phyloP scores from a whole-genome alignment of 208 protist species.

The Trypanosoma platydactyli region DNA sequence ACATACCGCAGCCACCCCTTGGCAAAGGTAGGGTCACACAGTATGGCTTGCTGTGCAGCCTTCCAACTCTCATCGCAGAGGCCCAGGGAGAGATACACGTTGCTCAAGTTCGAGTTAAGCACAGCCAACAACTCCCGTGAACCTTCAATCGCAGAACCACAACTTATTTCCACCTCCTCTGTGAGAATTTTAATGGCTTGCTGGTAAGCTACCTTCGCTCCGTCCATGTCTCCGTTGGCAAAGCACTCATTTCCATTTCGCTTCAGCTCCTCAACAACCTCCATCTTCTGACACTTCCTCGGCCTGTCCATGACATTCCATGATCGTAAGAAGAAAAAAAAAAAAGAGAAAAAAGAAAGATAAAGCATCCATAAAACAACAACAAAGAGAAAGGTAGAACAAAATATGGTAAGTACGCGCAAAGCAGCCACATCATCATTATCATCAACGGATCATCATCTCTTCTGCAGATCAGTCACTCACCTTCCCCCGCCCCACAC shows the following conservation, averaged over 20 bases:
- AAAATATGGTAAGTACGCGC: no score
- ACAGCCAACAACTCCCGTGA: constrained; percentile 31
- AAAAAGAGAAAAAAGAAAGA: neutral
- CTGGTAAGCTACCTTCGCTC: constrained; percentile 40
- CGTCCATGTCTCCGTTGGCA: constrained; percentile 32
- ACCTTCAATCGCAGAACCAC: neutral
- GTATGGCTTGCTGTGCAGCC: constrained; percentile 38
- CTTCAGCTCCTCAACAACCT: constrained; percentile 36
- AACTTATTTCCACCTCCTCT: neutral
- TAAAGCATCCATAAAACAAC: neutral
- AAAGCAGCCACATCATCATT: no score
- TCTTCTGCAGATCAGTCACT: no score
- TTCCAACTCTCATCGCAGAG: constrained; percentile 42
- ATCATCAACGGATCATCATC: no score
- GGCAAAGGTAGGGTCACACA: constrained; percentile 41
- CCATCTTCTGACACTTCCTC: constrained; percentile 25
- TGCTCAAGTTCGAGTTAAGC: constrained; percentile 76
- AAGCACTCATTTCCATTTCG: constrained; percentile 65
- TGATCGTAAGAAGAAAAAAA: constrained; percentile 13
- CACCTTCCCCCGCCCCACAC: no score
- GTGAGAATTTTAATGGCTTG: constrained; percentile 29
- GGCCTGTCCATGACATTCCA: neutral
- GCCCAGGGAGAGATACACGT: constrained; percentile 40
- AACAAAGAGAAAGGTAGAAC: neutral
- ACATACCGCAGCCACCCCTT: constrained; percentile 76